These are phyloP conservation scores for Stereum hirsutum DNA, from an alignment of 1,284 basidiomycete species.

Conservation along the genomic window DNA sequence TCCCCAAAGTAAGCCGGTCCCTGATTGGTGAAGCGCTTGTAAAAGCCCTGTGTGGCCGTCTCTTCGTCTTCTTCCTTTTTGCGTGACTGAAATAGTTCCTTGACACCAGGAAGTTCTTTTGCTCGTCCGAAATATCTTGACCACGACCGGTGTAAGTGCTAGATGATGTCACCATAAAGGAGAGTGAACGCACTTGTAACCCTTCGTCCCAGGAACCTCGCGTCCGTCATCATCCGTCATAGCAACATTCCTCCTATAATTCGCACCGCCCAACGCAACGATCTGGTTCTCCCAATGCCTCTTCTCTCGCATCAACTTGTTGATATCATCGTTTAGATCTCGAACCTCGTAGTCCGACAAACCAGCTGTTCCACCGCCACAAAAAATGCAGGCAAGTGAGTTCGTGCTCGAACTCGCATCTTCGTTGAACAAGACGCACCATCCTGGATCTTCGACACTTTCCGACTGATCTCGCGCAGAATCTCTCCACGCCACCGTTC, in stretches of 20 bases:
- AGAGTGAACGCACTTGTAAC: conserved; percentile 87
- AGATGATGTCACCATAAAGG: neutral
- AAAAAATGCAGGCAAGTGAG: no score
- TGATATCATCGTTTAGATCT: conserved; percentile 97
- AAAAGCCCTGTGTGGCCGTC: conserved; percentile 67
- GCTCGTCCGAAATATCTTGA: conserved; percentile 92
- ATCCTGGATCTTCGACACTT: conserved; percentile 98
- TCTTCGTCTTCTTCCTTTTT: conserved; percentile 83
- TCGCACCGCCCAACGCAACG: conserved; percentile 89
- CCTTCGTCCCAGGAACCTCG: conserved; percentile 94
- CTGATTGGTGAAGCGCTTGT: conserved; percentile 85
- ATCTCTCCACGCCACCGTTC: conserved; percentile 97
- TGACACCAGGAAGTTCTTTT: conserved; percentile 92
- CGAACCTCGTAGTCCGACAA: conserved; percentile 95
- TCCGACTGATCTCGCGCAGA: conserved; percentile 87
- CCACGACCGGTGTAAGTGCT: neutral
- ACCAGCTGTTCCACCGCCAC: conserved; percentile 46
- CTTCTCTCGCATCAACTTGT: conserved; percentile 92
- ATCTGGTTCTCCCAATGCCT: conserved; percentile 98
- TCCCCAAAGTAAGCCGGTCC: conserved; percentile 91
- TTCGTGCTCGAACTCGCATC: conserved; percentile 2
- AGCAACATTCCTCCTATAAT: conserved; percentile 85
- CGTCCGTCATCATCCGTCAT: conserved; percentile 93
- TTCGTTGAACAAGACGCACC: conserved; percentile 50
- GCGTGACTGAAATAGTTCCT: conserved; percentile 83